Conservation (phyloP, 306 rosid genomes). For the Phaseolus lunatus region DNA sequence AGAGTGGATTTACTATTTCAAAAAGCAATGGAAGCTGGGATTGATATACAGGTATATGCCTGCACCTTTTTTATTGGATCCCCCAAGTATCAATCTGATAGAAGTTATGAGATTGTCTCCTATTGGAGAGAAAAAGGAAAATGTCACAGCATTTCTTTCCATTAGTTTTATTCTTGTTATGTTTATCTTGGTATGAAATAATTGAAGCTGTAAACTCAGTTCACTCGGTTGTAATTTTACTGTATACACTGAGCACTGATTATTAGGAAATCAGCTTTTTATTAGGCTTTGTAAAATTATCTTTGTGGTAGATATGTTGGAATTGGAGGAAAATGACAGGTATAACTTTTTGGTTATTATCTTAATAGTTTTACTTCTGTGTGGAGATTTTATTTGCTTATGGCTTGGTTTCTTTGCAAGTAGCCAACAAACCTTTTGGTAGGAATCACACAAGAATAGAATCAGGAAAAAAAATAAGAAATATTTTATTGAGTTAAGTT, state of each 20-base stretch:
- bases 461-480: background rate
- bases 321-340: slow-evolving; percentile 36
- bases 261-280: slow-evolving; percentile 25
- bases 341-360: slow-evolving; percentile 20
- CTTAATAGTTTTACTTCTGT: background rate
- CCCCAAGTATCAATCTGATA: slow-evolving; percentile 14
- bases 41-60: slow-evolving; percentile 75
- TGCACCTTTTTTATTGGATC: slow-evolving; percentile 43
- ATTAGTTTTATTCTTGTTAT: slow-evolving; percentile 20
- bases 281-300: background rate
- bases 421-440: slow-evolving; percentile 43
- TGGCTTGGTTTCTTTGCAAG: slow-evolving; percentile 23
- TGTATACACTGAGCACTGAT: background rate
- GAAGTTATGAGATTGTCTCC: slow-evolving; percentile 19
- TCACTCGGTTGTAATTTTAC: slow-evolving; percentile 30
- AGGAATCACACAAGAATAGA: background rate
- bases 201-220: slow-evolving; percentile 23
- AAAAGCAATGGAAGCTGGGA: slow-evolving; percentile 76
- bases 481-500: background rate
- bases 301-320: slow-evolving; percentile 38
- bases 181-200: slow-evolving; percentile 27
- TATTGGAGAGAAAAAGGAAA: slow-evolving; percentile 33
- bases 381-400: slow-evolving; percentile 28
- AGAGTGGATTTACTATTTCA: slow-evolving; percentile 85
- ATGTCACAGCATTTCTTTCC: slow-evolving; percentile 16